These are phyloP conservation scores for Rhexocercosporidium sp. DNA, from an alignment of 2,329 filamentous ascomycete species.

Conservation along the genomic window DNA sequence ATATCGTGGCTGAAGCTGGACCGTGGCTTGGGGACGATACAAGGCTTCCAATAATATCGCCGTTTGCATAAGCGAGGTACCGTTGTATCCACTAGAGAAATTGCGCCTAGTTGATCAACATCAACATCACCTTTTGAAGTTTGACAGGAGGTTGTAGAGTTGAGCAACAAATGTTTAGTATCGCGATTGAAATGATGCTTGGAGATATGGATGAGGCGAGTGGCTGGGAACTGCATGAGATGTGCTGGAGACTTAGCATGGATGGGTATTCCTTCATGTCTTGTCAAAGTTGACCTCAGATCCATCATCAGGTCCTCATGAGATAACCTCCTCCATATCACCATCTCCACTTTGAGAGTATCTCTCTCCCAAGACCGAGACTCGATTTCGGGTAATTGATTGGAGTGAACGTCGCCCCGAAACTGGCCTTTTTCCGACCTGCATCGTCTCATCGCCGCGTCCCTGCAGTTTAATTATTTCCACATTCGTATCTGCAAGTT, in stretches of 20 bases:
- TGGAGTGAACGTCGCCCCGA: not conserved
- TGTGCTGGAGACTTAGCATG: too few relatives aligned
- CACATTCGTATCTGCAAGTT: not conserved
- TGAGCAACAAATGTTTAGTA: too few relatives aligned
- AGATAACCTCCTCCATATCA: too few relatives aligned
- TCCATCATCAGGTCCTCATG: too few relatives aligned
- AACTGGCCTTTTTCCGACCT: not conserved
- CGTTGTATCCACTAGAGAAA: not conserved
- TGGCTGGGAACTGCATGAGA: not conserved
- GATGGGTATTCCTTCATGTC: too few relatives aligned
- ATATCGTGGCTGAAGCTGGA: slow-evolving; percentile 3
- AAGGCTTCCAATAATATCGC: slow-evolving; percentile 13
- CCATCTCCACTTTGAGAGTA: too few relatives aligned
- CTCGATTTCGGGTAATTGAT: too few relatives aligned
- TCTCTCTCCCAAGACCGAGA: not conserved
- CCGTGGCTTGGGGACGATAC: not conserved
- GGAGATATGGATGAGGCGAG: not conserved
- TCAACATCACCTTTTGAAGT: not conserved
- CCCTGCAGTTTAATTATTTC: not conserved
- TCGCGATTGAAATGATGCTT: not conserved
- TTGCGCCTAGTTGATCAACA: not conserved
- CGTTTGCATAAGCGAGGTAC: not conserved
- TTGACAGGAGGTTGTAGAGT: not conserved
- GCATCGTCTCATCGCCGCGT: not conserved
- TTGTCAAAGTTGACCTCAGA: too few relatives aligned